Evolutionary conservation across 2,329 filamentous ascomycete species (phyloP), one percentile per base, ranked within the genome.

Genomic region (Periconia macrospinosa): DNA sequence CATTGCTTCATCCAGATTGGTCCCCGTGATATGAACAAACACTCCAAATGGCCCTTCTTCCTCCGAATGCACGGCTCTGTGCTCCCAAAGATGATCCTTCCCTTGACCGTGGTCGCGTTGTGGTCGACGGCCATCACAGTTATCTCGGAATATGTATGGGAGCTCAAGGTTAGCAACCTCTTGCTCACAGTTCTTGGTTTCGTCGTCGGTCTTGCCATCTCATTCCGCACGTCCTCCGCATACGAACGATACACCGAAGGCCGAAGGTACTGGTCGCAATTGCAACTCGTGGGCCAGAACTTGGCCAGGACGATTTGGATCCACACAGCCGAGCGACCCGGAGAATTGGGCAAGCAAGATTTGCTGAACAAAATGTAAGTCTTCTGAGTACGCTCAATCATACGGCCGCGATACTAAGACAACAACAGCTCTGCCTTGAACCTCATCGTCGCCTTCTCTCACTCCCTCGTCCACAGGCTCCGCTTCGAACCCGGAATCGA

Each of bases 401-500:
- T 8, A 14, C 30, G 20, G 2, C 9, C 23, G 17, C 18, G 8
- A 23, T 10, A 13, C 40, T 49, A 43, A 57, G 57, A 13, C 11
- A 33, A 20, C 45, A 19, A 33, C 46, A 80, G 78, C 33, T 86
- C 86, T 15, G 86, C 86, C 7, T 83, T 94, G 72, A 93, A 94
- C 69, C 80, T 94, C 7, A 81, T 94, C 58, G 82, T 91, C 27
- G 88, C 90, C 2, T 94, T 90, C 63, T 83, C 89, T n/a, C 80
- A 90, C 17, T 77, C 91, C 1, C 79, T 95, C 54, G 93, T 93
- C 76, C 91, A 94, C 75, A 87, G 86, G 64, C 83, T 95, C 30
- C 89, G 91, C 30, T 93, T 93, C 70, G 90, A 95, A 70, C 90
- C 91, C 1, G 90, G 89, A 63, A 85, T 87, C 33, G 83, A 87